phyloP scores from a whole-genome alignment of 116 monocot genomes.

The Trichopus zeylanicus region DNA sequence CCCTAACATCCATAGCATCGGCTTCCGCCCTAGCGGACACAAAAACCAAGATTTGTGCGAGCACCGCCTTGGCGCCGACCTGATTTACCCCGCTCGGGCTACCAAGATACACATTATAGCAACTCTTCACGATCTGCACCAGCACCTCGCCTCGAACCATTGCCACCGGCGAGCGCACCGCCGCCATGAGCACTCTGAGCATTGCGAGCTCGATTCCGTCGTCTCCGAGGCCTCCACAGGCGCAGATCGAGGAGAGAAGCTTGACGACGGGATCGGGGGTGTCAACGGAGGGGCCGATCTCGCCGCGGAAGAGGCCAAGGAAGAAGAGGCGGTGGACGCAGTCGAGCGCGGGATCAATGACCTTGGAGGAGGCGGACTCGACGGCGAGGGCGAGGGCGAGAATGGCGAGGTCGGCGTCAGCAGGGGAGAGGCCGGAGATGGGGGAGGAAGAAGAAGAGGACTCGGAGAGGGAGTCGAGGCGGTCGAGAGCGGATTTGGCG shows the following conservation, averaged over 20 bases:
- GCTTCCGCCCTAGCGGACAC: conserved; percentile 68
- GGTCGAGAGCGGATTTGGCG: conserved; percentile 77
- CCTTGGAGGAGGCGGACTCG: conserved; percentile 55
- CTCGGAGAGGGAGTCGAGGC: conserved; percentile 42
- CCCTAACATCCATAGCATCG: conserved; percentile 36
- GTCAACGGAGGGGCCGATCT: conserved; percentile 35
- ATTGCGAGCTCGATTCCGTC: conserved; percentile 58
- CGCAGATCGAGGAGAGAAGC: conserved; percentile 32
- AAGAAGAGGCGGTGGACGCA: conserved; percentile 70
- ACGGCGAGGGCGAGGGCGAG: conserved; percentile 57
- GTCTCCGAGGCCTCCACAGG: conserved; percentile 44
- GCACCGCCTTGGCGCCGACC: conserved; percentile 71
- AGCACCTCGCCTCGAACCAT: conserved; percentile 56
- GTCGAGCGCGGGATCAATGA: conserved; percentile 76
- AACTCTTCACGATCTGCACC: conserved; percentile 63
- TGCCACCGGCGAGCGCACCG: conserved; percentile 53
- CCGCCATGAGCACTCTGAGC: conserved; percentile 61
- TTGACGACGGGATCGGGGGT: conserved; percentile 9
- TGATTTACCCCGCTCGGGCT: conserved; percentile 67
- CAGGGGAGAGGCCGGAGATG: conserved; percentile 31
- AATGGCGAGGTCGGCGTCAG: conserved; percentile 45
- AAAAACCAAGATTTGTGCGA: conserved; percentile 62
- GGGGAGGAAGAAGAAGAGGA: conserved; percentile 26
- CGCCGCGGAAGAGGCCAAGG: conserved; percentile 40
- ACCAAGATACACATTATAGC: conserved; percentile 89